Percentiles rank a stretch among this genome's conserved stretches.
Evolutionary conservation across 2,329 filamentous ascomycete species (phyloP).

Genomic region (Colletotrichum acutatum): DNA sequence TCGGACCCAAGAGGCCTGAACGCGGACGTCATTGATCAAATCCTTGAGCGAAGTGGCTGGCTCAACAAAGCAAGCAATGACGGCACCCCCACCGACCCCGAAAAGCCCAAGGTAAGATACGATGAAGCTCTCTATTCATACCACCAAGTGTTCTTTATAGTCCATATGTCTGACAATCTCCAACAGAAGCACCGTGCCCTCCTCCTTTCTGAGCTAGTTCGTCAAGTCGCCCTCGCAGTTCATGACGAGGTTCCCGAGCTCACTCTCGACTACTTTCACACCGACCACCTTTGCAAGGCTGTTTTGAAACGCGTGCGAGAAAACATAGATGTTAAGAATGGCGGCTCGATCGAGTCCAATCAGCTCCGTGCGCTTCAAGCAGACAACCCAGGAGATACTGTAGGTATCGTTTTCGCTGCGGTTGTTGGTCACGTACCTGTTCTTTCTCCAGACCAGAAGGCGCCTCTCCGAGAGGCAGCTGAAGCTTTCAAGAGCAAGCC

Average conservation of each 20-base stretch:
- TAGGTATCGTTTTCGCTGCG: slow-evolving; percentile 6
- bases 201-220: not conserved
- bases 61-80: not conserved
- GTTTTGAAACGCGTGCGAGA: slow-evolving; percentile 4
- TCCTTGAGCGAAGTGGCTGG: slow-evolving; percentile 5
- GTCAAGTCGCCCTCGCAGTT: not conserved
- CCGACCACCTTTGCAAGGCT: not conserved
- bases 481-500: not conserved
- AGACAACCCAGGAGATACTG: not conserved
- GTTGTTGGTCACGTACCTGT: not conserved
- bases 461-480: not conserved
- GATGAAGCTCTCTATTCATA: not conserved
- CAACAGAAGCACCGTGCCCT: not conserved
- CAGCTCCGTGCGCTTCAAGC: not conserved
- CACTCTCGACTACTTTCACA: slow-evolving; percentile 2
- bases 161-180: too few species aligned
- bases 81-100: not conserved
- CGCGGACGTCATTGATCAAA: slow-evolving; percentile 4
- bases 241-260: slow-evolving; percentile 3
- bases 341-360: not conserved
- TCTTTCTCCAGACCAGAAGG: not conserved
- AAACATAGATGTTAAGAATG: not conserved
- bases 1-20: slow-evolving; percentile 7
- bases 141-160: too few species aligned
- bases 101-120: not conserved